These are phyloP conservation scores for Phytophthora crassamura DNA, from an alignment of 352 stramenopile genomes.

Conservation along the genomic window DNA sequence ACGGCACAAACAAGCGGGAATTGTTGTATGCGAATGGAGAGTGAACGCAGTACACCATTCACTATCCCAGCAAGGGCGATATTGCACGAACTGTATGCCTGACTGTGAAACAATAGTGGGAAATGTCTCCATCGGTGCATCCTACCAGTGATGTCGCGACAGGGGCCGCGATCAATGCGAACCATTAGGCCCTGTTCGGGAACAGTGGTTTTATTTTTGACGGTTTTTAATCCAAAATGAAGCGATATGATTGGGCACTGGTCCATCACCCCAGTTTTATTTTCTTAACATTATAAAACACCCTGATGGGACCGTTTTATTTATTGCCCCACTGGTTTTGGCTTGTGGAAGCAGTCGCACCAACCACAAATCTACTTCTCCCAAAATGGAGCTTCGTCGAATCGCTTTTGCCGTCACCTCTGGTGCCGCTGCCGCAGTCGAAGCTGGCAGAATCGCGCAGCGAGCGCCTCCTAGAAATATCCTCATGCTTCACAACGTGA, in stretches of 20 bases:
- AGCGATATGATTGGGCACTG: not conserved
- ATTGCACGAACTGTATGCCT: no score
- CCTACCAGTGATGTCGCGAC: no score
- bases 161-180: no score
- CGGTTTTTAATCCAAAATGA: conserved; percentile 1
- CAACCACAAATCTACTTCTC: not conserved
- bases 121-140: no score
- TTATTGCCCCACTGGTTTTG: not conserved
- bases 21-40: no score
- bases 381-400: not conserved
- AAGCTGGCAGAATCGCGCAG: not conserved
- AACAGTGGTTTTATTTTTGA: conserved; percentile 4
- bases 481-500: conserved; percentile 7
- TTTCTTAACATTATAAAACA: conserved; percentile 6
- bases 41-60: no score
- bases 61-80: no score
- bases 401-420: not conserved
- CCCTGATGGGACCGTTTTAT: not conserved
- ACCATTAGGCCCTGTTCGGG: no score
- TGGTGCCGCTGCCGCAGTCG: not conserved
- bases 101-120: no score
- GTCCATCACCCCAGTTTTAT: not conserved
- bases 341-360: not conserved
- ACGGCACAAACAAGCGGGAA: no score
- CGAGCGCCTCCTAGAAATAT: not conserved